Evolutionary conservation across 805 yeast genomes (phyloP).

Genomic region (Lachancea thermotolerans): DNA sequence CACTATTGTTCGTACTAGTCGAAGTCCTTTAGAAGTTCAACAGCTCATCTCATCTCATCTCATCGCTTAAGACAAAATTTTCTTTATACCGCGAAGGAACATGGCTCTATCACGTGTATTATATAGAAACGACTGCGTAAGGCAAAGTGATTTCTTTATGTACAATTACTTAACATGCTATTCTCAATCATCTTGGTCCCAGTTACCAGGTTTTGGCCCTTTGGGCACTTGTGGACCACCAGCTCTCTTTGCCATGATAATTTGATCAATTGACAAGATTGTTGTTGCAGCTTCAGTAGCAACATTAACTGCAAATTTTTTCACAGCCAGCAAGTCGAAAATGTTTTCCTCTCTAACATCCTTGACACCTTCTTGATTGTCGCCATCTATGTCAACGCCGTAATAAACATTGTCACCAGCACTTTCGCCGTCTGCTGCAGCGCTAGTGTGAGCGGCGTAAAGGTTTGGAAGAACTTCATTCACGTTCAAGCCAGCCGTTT

Average conservation of each 20-base stretch:
- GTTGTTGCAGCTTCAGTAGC: conserved; percentile 96
- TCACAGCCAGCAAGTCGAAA: conserved; percentile 71
- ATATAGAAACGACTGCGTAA: no score
- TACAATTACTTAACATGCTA: not conserved
- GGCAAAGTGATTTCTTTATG: not conserved
- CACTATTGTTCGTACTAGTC: no score
- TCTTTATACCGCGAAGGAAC: not conserved
- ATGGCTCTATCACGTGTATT: no score
- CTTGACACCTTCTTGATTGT: conserved; percentile 55
- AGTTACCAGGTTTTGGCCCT: conserved; percentile 84
- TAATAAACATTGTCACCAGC: conserved; percentile 30
- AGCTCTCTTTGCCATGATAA: conserved; percentile 97
- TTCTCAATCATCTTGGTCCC: conserved; percentile 84
- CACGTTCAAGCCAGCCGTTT: conserved; percentile 88
- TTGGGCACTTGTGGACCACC: conserved; percentile 93
- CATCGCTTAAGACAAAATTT: conserved; percentile 5
- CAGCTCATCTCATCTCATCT: conserved; percentile 17
- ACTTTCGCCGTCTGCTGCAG: conserved; percentile 8
- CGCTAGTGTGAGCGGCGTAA: conserved; percentile 72
- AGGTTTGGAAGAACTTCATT: conserved; percentile 83
- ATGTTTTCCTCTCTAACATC: conserved; percentile 67
- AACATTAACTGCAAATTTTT: conserved; percentile 79
- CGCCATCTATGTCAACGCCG: conserved; percentile 80
- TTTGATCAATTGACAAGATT: conserved; percentile 87
- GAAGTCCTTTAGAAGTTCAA: not conserved